phyloP scores from a whole-genome alignment of 2,329 filamentous ascomycete species.

The Exophiala bonariae region DNA sequence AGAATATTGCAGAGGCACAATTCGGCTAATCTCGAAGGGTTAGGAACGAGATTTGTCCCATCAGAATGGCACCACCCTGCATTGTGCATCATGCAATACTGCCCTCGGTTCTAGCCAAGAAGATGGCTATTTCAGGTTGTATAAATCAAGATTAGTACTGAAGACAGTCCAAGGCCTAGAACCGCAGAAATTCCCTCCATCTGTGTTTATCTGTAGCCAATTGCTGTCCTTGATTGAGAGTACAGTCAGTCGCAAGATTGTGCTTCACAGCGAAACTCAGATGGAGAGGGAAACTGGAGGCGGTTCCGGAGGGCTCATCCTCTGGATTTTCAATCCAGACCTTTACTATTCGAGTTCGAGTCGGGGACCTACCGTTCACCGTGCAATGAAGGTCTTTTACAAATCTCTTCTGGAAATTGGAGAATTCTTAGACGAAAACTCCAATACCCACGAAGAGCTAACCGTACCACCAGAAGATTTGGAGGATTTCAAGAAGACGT shows the following conservation, averaged over 20 bases:
- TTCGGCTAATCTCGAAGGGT: constrained; percentile 9
- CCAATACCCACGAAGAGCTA: constrained; percentile 51
- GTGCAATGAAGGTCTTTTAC: constrained; percentile 61
- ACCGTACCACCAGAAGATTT: constrained; percentile 33
- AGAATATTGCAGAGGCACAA: constrained; percentile 41
- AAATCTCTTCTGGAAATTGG: constrained; percentile 37
- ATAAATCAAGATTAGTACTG: constrained; percentile 49
- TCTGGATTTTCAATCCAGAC: constrained; percentile 64
- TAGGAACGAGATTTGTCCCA: constrained; percentile 18
- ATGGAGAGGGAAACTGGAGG: constrained; percentile 4
- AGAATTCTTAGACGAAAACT: constrained; percentile 36
- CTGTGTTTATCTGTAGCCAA: constrained; percentile 52
- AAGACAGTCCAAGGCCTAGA: constrained; percentile 25
- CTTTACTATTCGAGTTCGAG: constrained; percentile 55
- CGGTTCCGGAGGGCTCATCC: constrained; percentile 10
- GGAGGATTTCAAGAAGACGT: constrained; percentile 32
- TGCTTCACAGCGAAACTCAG: constrained; percentile 41
- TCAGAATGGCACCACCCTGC: constrained; percentile 22
- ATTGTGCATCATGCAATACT: constrained; percentile 41
- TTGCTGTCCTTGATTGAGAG: constrained; percentile 58
- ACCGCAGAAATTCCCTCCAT: constrained; percentile 33
- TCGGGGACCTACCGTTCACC: constrained; percentile 34
- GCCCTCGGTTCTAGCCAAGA: constrained; percentile 32
- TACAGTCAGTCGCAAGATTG: constrained; percentile 57
- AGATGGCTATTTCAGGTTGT: constrained; percentile 35